Base-by-base conservation (phyloP, 805 yeast species). In the Saccharomycopsis babjevae region DNA sequence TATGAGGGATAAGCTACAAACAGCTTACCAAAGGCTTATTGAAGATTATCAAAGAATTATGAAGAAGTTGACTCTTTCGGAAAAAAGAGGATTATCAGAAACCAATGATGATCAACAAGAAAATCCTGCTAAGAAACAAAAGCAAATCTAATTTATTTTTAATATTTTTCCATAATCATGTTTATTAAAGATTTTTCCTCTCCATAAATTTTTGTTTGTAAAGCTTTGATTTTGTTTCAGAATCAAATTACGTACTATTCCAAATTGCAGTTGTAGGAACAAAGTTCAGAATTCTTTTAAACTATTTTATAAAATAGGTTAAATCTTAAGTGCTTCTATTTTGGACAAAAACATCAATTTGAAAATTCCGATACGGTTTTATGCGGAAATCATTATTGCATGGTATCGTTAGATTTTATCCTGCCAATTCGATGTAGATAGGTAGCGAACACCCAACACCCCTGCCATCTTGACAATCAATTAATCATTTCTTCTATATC, bases 21-120 rank as follows among this genome's bases (percentile, higher is more conserved):
- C 85, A 11, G 93, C 97, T 0, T 89, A 83, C 66, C 79, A 79
- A 64, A 74, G 84, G 38, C 74, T 92, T 58, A 84, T 82, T 60
- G 85, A 82, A 56, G 97, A 89, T 66, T 93, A 91, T 70, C 70
- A 72, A 59, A 73, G 92, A 54, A 81, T 89, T 20, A 68, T 83
- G 65, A 69, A 68, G 8, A 69, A 67, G 54, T 69, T 71, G 55
- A 57, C 66, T 5, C 59, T 59, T 50, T 25, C 18, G 11, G 57
- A 56, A 67, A 66, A 66, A 59, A 57, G 68, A 59, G 52, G 16
- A 60, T 36, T 20, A 40, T 25, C n/a, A 16, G 52, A 22, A 25
- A 18, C 1, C 16, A 32, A 15, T 8, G 3, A 22, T 46, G 32
- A 25, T 22, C 4, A 25, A 10, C 38, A 8, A 8, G 52, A 22